Base-by-base conservation (phyloP, 2,329 filamentous ascomycete genomes). In the Leptographium flavum region DNA sequence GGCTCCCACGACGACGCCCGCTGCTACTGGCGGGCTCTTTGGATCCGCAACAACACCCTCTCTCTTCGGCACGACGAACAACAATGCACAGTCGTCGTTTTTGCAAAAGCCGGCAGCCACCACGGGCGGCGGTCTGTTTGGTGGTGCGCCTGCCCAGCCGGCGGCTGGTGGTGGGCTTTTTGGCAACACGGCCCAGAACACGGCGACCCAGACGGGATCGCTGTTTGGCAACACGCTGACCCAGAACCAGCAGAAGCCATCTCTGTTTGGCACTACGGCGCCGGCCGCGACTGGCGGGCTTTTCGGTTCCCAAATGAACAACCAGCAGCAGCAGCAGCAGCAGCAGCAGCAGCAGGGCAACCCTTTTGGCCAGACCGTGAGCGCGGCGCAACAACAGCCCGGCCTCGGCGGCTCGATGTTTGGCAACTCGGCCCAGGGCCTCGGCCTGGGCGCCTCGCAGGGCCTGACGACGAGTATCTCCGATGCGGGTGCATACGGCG, bases 401-500 rank as follows among this genome's bases (percentile, higher is more conserved):
- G 60, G 57, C 21, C 57, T 69, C 41, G 69, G 73, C 21, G 65
- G 63, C 47, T 82, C 80, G 0, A 56, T 85, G 3, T 75, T 86
- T 42, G 75, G 76, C 19, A 68, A 60, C 48, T 69, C 70, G 30
- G 13, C 1, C 10, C 48, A 19, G 33, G 40, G 47, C 2, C 63
- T 64, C 43, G 59, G 58, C 8, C 63, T 65, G 46, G 62, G 62
- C 9, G 74, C 74, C n/a, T 73, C 73, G 15, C 78, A 83, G 56
- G 66, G 73, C 17, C 67, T 94, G 47, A 87, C 83, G 30, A 81
- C 87, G 5, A 92, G 86, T 49, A 75, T 93, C 46, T 79, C 79
- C 48, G 87, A 90, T 52, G 71, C 79, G n/a, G 87, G 84, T 43
- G 90, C 93, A 0, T 98, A 94, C 57, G 92, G 92, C 35, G 87